phyloP scores from a whole-genome alignment of 805 yeast genomes.

The Spathaspora arborariae region DNA sequence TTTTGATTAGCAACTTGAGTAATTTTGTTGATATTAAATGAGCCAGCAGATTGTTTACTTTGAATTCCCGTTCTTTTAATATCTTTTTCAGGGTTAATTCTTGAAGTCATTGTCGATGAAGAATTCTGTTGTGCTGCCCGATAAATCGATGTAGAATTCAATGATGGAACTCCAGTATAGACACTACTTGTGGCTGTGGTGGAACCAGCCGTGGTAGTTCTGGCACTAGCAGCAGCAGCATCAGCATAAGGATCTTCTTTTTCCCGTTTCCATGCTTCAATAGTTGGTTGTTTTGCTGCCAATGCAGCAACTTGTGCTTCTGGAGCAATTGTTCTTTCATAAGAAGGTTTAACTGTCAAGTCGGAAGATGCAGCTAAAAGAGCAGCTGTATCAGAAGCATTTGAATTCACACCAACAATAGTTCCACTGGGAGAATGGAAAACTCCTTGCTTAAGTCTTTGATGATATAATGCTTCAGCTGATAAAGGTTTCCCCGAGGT shows the following conservation, averaged over 20 bases:
- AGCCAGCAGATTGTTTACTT: constrained; percentile 18
- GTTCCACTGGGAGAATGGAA: constrained; percentile 48
- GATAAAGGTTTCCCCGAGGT: constrained; percentile 68
- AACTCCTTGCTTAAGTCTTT: constrained; percentile 66
- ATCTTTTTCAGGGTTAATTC: constrained; percentile 41
- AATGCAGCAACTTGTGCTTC: constrained; percentile 68
- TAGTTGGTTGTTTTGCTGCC: constrained; percentile 40
- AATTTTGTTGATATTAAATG: constrained; percentile 34
- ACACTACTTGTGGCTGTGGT: constrained; percentile 13
- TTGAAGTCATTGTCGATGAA: constrained; percentile 39
- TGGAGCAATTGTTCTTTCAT: constrained; percentile 54
- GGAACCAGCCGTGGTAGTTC: constrained; percentile 9
- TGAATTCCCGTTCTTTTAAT: constrained; percentile 33
- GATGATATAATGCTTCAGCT: constrained; percentile 71
- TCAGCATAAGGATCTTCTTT: constrained; percentile 44
- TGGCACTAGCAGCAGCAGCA: constrained; percentile 42
- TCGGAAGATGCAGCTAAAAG: constrained; percentile 66
- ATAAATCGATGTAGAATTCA: constrained; percentile 27
- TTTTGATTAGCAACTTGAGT: constrained; percentile 33
- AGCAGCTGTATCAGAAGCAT: constrained; percentile 76
- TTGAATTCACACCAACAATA: constrained; percentile 59
- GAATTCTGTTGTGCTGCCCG: constrained; percentile 37
- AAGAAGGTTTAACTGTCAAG: constrained; percentile 55
- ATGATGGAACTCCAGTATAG: constrained; percentile 28
- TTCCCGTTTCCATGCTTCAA: constrained; percentile 47